Conservation (phyloP, 805 yeast species). For the Cephaloascus fragrans region DNA sequence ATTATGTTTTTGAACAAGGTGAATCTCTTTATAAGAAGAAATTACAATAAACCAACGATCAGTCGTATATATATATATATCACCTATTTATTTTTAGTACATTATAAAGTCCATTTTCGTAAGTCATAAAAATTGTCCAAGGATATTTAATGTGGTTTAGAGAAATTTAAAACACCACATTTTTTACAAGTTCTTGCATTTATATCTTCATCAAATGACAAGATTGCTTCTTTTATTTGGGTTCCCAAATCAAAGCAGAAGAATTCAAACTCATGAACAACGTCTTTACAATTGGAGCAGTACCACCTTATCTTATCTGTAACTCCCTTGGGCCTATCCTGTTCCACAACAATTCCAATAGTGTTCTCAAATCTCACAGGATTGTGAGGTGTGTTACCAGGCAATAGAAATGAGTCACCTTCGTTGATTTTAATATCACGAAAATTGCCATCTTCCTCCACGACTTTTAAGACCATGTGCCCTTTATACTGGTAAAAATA, state of each 20-base stretch:
- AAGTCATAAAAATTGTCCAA: neutral
- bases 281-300: conserved; percentile 56
- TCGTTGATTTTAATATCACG: conserved; percentile 67
- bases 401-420: conserved; percentile 83
- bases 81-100: neutral
- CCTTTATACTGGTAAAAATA: conserved; percentile 89
- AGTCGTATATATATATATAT: too few species aligned
- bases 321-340: conserved; percentile 69
- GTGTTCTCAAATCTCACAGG: conserved; percentile 84
- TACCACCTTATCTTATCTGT: conserved; percentile 83
- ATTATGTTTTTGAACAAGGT: conserved; percentile 47
- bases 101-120: too few species aligned
- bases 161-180: conserved; percentile 67
- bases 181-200: conserved; percentile 60
- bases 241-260: conserved; percentile 79
- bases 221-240: conserved; percentile 78
- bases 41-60: too few species aligned
- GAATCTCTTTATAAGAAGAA: conserved; percentile 17
- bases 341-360: conserved; percentile 86
- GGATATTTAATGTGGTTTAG: conserved; percentile 38
- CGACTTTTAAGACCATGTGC: conserved; percentile 73
- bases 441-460: conserved; percentile 60
- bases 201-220: conserved; percentile 53
- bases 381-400: conserved; percentile 79
- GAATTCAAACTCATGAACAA: conserved; percentile 62